phyloP scores from a whole-genome alignment of 2,329 filamentous ascomycete species.

The Fusarium buxicola region DNA sequence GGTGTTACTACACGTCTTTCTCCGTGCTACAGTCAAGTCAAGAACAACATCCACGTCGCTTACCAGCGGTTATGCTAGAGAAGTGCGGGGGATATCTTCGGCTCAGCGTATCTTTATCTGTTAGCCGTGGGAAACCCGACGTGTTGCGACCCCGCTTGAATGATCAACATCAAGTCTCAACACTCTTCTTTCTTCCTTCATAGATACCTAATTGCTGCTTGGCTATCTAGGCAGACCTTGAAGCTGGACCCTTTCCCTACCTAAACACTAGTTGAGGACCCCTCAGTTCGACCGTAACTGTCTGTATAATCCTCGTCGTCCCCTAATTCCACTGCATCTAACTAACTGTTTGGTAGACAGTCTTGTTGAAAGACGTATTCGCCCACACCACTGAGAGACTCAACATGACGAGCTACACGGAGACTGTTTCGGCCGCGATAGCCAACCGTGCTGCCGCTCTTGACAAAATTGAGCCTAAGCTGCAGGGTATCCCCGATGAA shows the following conservation, averaged over 20 bases:
- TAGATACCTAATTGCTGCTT: not conserved
- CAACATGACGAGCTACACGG: constrained; percentile 25
- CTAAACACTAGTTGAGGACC: too few species aligned
- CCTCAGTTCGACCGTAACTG: too few species aligned
- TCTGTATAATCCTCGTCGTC: too few species aligned
- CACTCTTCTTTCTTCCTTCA: not conserved
- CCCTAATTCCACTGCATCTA: not conserved
- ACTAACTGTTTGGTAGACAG: not conserved
- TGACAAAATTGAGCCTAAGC: constrained; percentile 44
- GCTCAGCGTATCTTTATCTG: not conserved
- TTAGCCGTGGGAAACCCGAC: constrained; percentile 5
- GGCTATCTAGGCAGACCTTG: too few species aligned
- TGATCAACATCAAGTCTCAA: not conserved
- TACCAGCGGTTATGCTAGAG: not conserved
- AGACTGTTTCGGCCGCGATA: constrained; percentile 21
- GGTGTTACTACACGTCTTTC: not conserved
- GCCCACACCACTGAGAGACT: not conserved
- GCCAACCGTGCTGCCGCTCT: constrained; percentile 39
- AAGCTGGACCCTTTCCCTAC: too few species aligned
- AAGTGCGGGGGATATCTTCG: not conserved
- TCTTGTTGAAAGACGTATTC: not conserved
- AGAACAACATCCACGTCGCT: too few species aligned
- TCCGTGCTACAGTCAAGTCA: too few species aligned
- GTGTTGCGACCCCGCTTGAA: constrained; percentile 1
- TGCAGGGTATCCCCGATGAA: constrained; percentile 38